phyloP scores from a whole-genome alignment of 2,329 filamentous ascomycete genomes.

The Penicillium frequentans region DNA sequence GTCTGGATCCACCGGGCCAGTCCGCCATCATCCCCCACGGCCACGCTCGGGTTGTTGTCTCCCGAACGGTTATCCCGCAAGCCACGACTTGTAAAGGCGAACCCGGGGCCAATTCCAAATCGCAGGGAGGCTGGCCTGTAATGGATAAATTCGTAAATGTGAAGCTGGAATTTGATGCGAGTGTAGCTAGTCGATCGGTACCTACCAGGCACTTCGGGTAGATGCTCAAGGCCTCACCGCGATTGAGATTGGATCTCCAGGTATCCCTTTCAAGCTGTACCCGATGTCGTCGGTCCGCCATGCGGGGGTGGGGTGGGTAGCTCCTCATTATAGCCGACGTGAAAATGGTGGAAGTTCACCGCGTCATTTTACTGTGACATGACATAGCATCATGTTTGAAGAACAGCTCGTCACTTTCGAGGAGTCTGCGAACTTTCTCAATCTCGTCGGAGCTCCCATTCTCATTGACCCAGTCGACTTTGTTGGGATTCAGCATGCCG shows the following conservation, averaged over 20 bases:
- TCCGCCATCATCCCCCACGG: no score
- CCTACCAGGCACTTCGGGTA: no score
- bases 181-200: not conserved
- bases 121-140: not conserved
- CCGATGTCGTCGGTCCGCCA: not conserved
- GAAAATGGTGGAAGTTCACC: not conserved
- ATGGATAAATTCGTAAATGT: not conserved
- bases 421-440: not conserved
- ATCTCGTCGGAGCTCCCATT: conserved; percentile 6
- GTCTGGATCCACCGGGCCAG: not conserved
- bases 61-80: no score
- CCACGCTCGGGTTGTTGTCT: not conserved
- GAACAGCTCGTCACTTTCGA: conserved; percentile 8
- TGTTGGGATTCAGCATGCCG: conserved; percentile 12
- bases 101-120: not conserved
- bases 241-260: no score
- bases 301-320: not conserved
- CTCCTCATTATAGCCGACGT: not conserved
- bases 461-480: conserved; percentile 9
- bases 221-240: no score
- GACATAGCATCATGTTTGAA: conserved; percentile 3
- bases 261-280: no score
- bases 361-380: not conserved
- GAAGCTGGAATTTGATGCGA: not conserved
- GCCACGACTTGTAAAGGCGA: not conserved